phyloP scores from a whole-genome alignment of 768 basidiomycete genomes.

The Mrakia gelida region DNA sequence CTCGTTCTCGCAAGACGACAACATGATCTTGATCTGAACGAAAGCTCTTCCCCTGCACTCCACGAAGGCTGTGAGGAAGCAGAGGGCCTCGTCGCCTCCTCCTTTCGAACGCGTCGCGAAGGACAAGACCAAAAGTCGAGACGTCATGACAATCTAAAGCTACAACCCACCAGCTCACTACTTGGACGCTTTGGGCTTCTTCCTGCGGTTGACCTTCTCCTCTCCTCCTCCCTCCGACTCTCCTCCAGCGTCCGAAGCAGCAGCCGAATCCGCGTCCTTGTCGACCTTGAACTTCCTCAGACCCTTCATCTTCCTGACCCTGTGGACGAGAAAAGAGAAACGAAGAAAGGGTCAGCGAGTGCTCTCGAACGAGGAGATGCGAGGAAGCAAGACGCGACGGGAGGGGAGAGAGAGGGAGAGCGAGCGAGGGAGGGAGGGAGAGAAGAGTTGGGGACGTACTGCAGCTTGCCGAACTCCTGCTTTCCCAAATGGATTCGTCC shows the following conservation, averaged over 20 bases:
- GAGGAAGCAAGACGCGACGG: not conserved
- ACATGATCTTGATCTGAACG: no score
- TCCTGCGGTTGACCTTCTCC: conserved; percentile 3
- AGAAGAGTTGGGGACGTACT: conserved; percentile 44
- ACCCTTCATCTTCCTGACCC: conserved; percentile 91
- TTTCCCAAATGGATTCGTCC: conserved; percentile 82
- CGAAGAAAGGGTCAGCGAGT: not conserved
- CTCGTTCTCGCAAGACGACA: no score
- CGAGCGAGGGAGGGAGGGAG: not conserved
- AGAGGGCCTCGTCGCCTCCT: no score
- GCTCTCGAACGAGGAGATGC: not conserved
- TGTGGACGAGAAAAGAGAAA: not conserved
- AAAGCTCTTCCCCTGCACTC: no score
- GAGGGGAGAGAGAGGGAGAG: not conserved
- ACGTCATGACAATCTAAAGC: not conserved
- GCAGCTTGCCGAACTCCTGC: conserved; percentile 80
- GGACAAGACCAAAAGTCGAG: no score
- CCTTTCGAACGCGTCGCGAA: no score
- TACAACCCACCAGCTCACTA: not conserved
- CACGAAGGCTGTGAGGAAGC: no score
- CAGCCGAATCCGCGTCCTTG: not conserved
- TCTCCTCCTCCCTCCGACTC: conserved; percentile 1
- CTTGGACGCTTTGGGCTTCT: conserved; percentile 14
- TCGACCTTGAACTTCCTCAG: conserved; percentile 48
- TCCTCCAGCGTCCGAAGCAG: conserved; percentile 2